Evolutionary conservation across 192 early-diverging fungal genomes (phyloP).

Genomic region (Coemansia sp.): DNA sequence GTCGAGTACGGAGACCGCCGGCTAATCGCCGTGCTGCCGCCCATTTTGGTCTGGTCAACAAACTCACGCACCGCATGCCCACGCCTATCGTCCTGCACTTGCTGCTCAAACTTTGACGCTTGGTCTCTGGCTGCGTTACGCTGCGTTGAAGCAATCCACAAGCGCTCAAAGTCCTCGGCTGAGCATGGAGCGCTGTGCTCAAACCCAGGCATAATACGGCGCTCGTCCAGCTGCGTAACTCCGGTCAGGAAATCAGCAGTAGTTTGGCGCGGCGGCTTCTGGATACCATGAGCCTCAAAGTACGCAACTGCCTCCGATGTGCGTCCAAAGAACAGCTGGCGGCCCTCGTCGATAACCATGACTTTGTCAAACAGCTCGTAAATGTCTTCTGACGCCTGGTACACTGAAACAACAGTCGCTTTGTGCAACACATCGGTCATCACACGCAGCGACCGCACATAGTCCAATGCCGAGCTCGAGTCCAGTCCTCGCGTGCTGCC

Average conservation of each 20-base stretch:
- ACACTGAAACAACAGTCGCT: conserved; percentile 63
- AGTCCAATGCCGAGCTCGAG: conserved; percentile 79
- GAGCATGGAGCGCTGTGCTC: conserved; percentile 57
- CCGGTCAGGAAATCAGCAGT: conserved; percentile 68
- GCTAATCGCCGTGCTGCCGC: conserved; percentile 42
- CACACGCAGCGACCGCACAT: conserved; percentile 71
- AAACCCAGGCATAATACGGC: conserved; percentile 57
- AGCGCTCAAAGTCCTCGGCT: conserved; percentile 63
- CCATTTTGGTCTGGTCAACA: conserved; percentile 46
- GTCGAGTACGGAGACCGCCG: conserved; percentile 62
- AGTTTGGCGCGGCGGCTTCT: conserved; percentile 57
- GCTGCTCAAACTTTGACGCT: conserved; percentile 48
- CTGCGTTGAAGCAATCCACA: conserved; percentile 53
- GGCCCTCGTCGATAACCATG: conserved; percentile 51
- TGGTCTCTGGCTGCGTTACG: conserved; percentile 39
- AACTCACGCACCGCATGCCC: conserved; percentile 48
- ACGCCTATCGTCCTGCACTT: conserved; percentile 39
- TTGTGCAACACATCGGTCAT: conserved; percentile 68
- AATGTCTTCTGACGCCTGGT: conserved; percentile 74
- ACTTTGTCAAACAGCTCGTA: conserved; percentile 63
- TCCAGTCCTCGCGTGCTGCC: conserved; percentile 76
- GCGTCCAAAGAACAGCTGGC: conserved; percentile 60
- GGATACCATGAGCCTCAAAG: conserved; percentile 55
- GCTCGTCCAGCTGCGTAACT: conserved; percentile 61
- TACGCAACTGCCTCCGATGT: conserved; percentile 50